Base-by-base conservation (phyloP, 1,284 basidiomycete genomes). In the Mycosarcoma maydis region DNA sequence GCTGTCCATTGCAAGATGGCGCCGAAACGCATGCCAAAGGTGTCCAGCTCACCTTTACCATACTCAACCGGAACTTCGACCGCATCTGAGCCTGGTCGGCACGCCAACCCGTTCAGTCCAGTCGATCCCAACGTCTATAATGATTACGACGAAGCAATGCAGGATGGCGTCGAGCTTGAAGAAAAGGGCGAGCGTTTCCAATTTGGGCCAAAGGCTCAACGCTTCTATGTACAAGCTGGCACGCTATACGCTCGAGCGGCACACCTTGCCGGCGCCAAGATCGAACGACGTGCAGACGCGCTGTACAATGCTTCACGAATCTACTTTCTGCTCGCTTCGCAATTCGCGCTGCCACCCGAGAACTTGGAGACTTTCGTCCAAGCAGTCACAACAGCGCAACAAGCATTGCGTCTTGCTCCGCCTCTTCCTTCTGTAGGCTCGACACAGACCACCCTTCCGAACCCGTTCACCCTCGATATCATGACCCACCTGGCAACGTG, bases 161-260 rank as follows among this genome's bases (percentile, higher is more conserved):
- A 74, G 23, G 72, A 69, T 26, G 73, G 72, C 6, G 58, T 71
- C 29, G 67, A 74, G 49, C 54, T 62, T 32, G 73, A 76, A 30
- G 73, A 76, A 33, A 73, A 71, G 43, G 73, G 68, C 4, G 73
- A 76, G 39, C 60, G 73, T 10, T 75, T 72, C 36, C 61, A 65
- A 10, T 46, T 72, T 20, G 72, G 73, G 1, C 24, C 49, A 13
- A 76, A 76, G 37, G 73, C 73, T 1, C 57, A 72, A 29, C 64
- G 71, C 32, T 74, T 65, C 57, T 73, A 67, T 42, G 46, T 59
- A 2, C 56, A 66, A 41, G 62, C 72, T 4, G 55, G 49, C 7
- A 50, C 36, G 14, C 48, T 72, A 14, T 73, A 73, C 33, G 16
- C 30, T 7, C 54, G 57, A n/a, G 58, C 72, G 37, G 43, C 48